Conservation (phyloP, 1,284 basidiomycete species). For the Coriolopsis trogii region DNA sequence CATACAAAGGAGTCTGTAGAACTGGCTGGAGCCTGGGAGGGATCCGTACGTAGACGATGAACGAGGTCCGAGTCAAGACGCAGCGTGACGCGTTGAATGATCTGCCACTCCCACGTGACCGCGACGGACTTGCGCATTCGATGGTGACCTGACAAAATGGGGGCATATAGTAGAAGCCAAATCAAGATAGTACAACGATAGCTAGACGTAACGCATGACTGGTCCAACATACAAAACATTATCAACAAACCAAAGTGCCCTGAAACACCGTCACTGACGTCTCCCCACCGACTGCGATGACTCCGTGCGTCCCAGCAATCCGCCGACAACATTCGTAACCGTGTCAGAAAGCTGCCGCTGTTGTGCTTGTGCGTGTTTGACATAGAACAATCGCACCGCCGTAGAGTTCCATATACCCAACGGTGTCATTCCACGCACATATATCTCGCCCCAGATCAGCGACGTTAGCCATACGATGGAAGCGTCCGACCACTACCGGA, state of each 20-base stretch:
- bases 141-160: too few species aligned
- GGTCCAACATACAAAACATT: too few species aligned
- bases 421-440: constrained; percentile 84
- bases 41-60: too few species aligned
- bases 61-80: constrained; percentile 11
- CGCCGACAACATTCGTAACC: constrained; percentile 76
- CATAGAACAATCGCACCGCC: constrained; percentile 84
- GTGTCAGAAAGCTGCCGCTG: constrained; percentile 74
- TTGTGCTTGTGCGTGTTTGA: constrained; percentile 78
- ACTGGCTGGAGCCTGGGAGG: too few species aligned
- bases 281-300: constrained; percentile 35
- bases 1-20: too few species aligned
- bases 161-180: neutral
- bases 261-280: constrained; percentile 19
- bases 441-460: constrained; percentile 91
- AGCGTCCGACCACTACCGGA: constrained; percentile 86
- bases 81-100: constrained; percentile 3
- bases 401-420: constrained; percentile 89
- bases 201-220: too few species aligned
- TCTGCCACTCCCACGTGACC: constrained; percentile 6
- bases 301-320: constrained; percentile 45
- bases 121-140: too few species aligned
- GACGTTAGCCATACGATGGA: constrained; percentile 90
- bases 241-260: neutral
- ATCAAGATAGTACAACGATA: too few species aligned